Evolutionary conservation across 23 red algal genomes (phyloP), one percentile per base, ranked within the genome.

Genomic region (Cyanidiococcus yangmingshanensis): DNA sequence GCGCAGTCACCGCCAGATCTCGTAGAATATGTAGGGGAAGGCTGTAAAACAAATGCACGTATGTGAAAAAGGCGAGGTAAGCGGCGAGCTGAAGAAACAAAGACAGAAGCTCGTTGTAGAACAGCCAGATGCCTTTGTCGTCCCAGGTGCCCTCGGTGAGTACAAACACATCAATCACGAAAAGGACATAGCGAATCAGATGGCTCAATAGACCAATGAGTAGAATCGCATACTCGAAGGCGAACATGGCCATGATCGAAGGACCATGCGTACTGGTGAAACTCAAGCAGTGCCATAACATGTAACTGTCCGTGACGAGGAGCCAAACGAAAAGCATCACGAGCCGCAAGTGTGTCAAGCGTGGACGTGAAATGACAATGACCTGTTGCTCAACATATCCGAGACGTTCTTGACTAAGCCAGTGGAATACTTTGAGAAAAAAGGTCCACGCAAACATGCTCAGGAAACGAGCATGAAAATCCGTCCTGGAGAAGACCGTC

Each of bases 1-100:
- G 77, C 41, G 89, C 75, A 37, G 94, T 91, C 58, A 98, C 41
- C 39, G 83, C 90, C 32, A 98, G 38, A 58, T 98, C 94, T 24
- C 94, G 88, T 58, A 98, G 58, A 77, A 98, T 98, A 57, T 98
- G 94, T 39, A 89, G 76, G 0, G 94, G 94, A 39, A 98, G 79
- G 3, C 87, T 82, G 71, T 98, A 98, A 37, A 82, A 84, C 41
- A 83, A 54, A 25, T 92, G 85, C 16, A 98, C 89, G 80, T 98
- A 91, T 12, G 89, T 79, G 83, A 91, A 91, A 76, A 98, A 98
- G 3, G 87, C 68, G 68, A 98, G 58, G 75, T 98, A 98, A 0
- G 89, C 85, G 17, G 79, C 82, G n/a, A 98, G 79, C 86, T 90
- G 88, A 1, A 86, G 88, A 25, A 91, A 57, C 74, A 89, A 82